phyloP scores from a whole-genome alignment of 257 asterid genomes.

The Fraxinus quadrangulata region DNA sequence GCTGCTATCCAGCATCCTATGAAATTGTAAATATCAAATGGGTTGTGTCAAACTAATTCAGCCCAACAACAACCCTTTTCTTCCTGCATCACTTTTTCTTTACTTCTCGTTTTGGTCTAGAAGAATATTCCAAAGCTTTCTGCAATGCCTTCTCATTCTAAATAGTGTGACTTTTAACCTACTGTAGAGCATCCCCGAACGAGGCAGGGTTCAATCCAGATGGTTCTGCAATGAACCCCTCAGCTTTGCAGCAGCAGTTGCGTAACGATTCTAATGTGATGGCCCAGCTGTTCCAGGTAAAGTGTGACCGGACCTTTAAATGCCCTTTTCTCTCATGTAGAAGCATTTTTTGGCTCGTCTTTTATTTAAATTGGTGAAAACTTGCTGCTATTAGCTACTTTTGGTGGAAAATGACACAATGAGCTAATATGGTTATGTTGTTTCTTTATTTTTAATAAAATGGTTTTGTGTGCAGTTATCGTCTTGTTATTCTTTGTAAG shows the following conservation, averaged over 20 bases:
- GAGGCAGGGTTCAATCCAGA: slow-evolving; percentile 72
- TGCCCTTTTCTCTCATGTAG: background rate
- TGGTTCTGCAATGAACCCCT: slow-evolving; percentile 91
- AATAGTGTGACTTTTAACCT: slow-evolving; percentile 16
- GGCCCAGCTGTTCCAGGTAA: slow-evolving; percentile 92
- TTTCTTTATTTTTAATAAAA: background rate
- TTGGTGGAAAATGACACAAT: background rate
- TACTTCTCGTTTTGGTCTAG: slow-evolving; percentile 3
- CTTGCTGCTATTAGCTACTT: background rate
- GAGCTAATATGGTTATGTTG: background rate
- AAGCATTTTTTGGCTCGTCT: background rate
- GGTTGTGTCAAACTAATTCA: too few relatives aligned
- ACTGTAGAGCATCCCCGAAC: slow-evolving; percentile 47
- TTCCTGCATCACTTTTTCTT: background rate
- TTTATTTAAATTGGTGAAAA: slow-evolving; percentile 1
- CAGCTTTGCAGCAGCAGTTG: slow-evolving; percentile 89
- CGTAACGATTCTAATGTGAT: slow-evolving; percentile 80
- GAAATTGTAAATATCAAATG: too few relatives aligned
- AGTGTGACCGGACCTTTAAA: slow-evolving; percentile 7
- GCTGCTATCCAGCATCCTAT: too few relatives aligned
- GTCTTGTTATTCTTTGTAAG: background rate
- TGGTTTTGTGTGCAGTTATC: background rate
- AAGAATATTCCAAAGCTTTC: slow-evolving; percentile 1
- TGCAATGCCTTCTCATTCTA: slow-evolving; percentile 12
- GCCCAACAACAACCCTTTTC: too few relatives aligned